Percentiles rank a stretch among this genome's conserved stretches.
Conservation (phyloP, 2,329 filamentous ascomycete genomes). For the Nothophoma quercina region DNA sequence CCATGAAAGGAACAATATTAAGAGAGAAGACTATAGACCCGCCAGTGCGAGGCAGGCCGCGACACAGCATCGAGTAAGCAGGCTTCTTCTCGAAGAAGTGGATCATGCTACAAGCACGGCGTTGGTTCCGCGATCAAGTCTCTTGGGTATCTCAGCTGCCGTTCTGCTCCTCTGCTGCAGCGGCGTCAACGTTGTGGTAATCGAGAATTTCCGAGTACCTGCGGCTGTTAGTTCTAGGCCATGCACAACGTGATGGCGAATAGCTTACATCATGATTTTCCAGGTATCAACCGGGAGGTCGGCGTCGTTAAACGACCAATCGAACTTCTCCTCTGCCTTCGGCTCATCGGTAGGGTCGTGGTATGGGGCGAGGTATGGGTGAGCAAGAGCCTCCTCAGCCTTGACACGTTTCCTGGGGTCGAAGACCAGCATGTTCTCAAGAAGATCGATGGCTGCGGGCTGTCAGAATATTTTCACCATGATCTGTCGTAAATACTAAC, state of each 20-base stretch:
- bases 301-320: constrained; percentile 99
- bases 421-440: constrained; percentile 97
- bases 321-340: constrained; percentile 94
- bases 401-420: constrained; percentile 96
- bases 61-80: constrained; percentile 21
- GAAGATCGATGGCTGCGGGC: constrained; percentile 79
- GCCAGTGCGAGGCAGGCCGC: constrained; percentile 24
- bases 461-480: constrained; percentile 3
- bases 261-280: constrained; percentile 99
- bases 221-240: constrained; percentile 33
- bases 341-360: constrained; percentile 98
- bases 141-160: constrained; percentile 34
- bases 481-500: constrained; percentile 57
- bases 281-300: constrained; percentile 98
- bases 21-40: constrained; percentile 27
- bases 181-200: constrained; percentile 90
- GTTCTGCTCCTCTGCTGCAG: constrained; percentile 54
- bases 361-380: constrained; percentile 95
- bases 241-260: too few relatives aligned
- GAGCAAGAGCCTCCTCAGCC: constrained; percentile 82
- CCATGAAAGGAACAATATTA: constrained; percentile 26
- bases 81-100: constrained; percentile 21
- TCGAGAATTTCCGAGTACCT: constrained; percentile 99
- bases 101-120: constrained; percentile 20
- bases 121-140: constrained; percentile 16